Base-by-base conservation (phyloP, 805 yeast genomes). In the Clavispora carvajalis region DNA sequence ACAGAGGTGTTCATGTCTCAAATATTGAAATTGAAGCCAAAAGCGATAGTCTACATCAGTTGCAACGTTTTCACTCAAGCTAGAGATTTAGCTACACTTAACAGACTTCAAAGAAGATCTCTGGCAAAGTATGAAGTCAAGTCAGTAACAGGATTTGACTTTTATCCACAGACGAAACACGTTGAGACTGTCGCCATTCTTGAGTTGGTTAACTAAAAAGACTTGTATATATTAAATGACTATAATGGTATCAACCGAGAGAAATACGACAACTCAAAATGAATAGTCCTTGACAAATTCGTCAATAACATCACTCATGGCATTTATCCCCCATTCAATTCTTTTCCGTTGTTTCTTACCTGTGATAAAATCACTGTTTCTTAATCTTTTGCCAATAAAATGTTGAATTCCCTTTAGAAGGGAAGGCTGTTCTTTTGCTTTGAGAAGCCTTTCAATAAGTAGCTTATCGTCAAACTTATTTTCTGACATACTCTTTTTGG, bases 321-420 rank as follows among this genome's bases (percentile, higher is more conserved):
- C 63, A 38, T 72, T 76, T 15, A 71, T 67, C 2, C 83, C 93
- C 95, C 95, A 85, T 23, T 68, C 65, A 1, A 83, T 75, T 50
- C 90, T 70, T 34, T 60, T 69, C 25, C 57, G 65, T 52, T 80
- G 85, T 51, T 72, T 74, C 46, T 68, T 70, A 12, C 87, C 80
- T 38, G 64, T 63, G 29, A 79, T 57, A 31, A 77, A 62, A 44
- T 67, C 71, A 57, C 80, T 71, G 16, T 55, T 53, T 45, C 63
- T 55, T 17, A 82, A 68, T 30, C 63, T 63, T 40, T 69, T 69
- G 33, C 69, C 73, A 30, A 82, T 59, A 53, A 84, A 81, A 46
- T 72, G 79, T 51, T 77, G 82, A 34, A 87, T 54, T 4, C 95
- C 95, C 54, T 80, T 74, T 40, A 82, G 54, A 34, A 87, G 59